Conservation (phyloP, 176 grass and related monocot species). For the Aegilops umbellulata region DNA sequence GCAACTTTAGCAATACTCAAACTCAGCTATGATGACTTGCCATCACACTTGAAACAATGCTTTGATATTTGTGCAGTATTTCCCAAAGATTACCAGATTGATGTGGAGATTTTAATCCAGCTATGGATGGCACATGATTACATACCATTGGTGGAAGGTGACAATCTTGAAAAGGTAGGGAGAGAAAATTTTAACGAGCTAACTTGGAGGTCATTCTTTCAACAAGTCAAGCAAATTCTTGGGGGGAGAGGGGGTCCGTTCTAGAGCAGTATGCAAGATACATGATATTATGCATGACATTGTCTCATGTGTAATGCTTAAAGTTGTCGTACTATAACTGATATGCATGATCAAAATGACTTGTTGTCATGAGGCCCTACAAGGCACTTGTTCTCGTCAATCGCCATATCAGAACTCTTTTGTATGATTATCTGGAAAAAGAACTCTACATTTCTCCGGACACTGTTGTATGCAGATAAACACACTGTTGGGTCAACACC, state of each 20-base stretch:
- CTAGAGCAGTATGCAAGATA: too few relatives aligned
- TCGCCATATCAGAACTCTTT: fast-evolving
- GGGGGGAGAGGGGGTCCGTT: too few relatives aligned
- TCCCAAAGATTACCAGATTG: background rate
- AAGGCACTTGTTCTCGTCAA: background rate
- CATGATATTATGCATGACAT: too few relatives aligned
- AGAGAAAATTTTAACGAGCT: background rate
- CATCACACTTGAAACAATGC: background rate
- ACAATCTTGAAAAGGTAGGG: background rate
- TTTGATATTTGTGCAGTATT: constrained; percentile 12
- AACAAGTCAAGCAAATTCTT: too few relatives aligned
- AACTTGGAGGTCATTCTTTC: background rate
- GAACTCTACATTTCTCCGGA: background rate
- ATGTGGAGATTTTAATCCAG: background rate
- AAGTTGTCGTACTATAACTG: background rate
- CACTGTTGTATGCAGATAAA: fast-evolving
- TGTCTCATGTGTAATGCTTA: too few relatives aligned
- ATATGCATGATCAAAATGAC: background rate
- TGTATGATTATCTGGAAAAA: background rate
- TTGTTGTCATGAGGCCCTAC: background rate
- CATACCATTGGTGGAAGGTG: background rate
- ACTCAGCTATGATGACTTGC: background rate
- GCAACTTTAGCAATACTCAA: background rate
- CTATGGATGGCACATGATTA: constrained; percentile 11
- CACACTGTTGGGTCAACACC: fast-evolving